Percentiles rank a stretch among this genome's conserved stretches.
phyloP scores from a whole-genome alignment of 148 eudicot genomes.

The Amaranthus hypochondriacus region DNA sequence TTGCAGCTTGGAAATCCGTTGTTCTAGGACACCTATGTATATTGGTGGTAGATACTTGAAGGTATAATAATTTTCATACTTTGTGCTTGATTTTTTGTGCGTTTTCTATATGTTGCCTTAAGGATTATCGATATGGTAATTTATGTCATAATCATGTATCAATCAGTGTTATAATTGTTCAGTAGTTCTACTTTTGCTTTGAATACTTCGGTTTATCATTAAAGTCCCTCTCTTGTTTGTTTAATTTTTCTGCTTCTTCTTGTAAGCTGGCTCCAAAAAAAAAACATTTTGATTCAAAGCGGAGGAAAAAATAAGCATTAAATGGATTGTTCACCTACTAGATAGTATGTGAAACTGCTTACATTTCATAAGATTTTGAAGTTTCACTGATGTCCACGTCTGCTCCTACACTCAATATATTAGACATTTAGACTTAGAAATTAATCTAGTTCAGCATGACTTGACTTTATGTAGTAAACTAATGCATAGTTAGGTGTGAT shows the following conservation, averaged over 20 bases:
- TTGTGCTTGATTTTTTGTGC: neutral
- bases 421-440: neutral
- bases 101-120: neutral
- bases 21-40: conserved; percentile 54
- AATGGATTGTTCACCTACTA: neutral
- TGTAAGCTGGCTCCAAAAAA: neutral
- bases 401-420: neutral
- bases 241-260: neutral
- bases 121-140: no score
- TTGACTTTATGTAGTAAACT: neutral
- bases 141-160: no score
- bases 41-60: conserved; percentile 94
- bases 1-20: conserved; percentile 50
- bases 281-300: neutral
- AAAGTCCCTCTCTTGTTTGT: neutral
- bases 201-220: neutral
- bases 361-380: neutral
- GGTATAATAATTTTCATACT: conserved; percentile 31
- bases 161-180: no score
- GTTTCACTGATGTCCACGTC: neutral
- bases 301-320: neutral
- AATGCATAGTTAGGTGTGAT: neutral
- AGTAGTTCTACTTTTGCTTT: no score
- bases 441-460: neutral
- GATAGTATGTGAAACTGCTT: neutral